Base-by-base conservation (phyloP, 2,329 filamentous ascomycete genomes). In the Fusarium sp. region DNA sequence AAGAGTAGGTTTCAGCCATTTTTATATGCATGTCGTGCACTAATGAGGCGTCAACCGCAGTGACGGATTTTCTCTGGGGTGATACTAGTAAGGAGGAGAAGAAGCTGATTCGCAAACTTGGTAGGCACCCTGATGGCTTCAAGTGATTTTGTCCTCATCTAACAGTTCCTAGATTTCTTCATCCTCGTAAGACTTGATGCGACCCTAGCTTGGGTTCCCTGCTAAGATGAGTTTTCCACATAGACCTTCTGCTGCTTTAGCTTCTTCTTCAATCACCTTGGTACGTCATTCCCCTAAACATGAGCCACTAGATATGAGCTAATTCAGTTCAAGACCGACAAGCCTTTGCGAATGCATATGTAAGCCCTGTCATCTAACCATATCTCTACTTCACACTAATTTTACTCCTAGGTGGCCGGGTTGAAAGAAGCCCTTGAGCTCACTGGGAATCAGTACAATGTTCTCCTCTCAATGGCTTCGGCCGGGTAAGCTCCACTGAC, bases 351-450 rank as follows among this genome's bases (percentile, higher is more conserved):
- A 74, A 74, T 15, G 72, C 72, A 70, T 74, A 74, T 17, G 72
- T 73, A 12, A n/a, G 50, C 12, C 0, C 3, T 38, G 4, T 0
- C 1, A 2, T 7, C 6, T 45, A 2, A 6, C 0, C 2, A 10
- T 0, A 1, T 2, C 4, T 12, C 1, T 30, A 0, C n/a, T n/a
- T n/a, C n/a, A n/a, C n/a, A n/a, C n/a, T n/a, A n/a, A n/a, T n/a
- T n/a, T n/a, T n/a, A n/a, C n/a, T n/a, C n/a, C n/a, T n/a, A 79
- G 77, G 85, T 87, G 5, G 84, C 82, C 5, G 85, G 85, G 1
- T 82, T 85, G 59, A 82, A 83, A 67, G 84, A 86, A 69, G 83
- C 86, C 2, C 78, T 87, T 17, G 84, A 79, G 1, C 60, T 88
- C 45, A 84, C 81, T 2, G 85, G 84, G 2, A 85, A 82, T 27